phyloP scores from a whole-genome alignment of 2,329 filamentous ascomycete species.

The Alternaria incomplexa region DNA sequence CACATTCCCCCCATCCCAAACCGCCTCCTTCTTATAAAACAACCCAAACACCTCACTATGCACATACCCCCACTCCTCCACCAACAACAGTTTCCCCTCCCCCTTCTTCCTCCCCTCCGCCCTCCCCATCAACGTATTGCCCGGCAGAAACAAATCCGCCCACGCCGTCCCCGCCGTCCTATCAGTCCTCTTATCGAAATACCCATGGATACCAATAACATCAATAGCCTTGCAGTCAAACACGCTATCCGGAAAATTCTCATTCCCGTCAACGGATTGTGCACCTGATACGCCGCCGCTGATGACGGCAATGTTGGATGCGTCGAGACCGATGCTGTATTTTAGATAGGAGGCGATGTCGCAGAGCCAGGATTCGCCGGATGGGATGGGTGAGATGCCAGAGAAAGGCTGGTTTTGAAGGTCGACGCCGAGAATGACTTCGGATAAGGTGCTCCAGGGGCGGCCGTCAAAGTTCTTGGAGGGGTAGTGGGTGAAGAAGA shows the following conservation, averaged over 20 bases:
- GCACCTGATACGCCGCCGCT: slow-evolving; percentile 44
- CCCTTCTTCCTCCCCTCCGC: slow-evolving; percentile 30
- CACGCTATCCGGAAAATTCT: slow-evolving; percentile 43
- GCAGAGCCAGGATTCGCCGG: slow-evolving; percentile 45
- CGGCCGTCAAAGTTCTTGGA: slow-evolving; percentile 42
- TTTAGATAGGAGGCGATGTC: slow-evolving; percentile 43
- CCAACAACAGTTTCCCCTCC: slow-evolving; percentile 38
- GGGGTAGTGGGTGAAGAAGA: slow-evolving; percentile 45
- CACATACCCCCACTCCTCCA: slow-evolving; percentile 43
- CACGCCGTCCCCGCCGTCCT: slow-evolving; percentile 41
- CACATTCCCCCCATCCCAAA: slow-evolving; percentile 46
- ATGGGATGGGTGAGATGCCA: slow-evolving; percentile 43
- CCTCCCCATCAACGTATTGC: slow-evolving; percentile 41
- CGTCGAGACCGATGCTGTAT: slow-evolving; percentile 33
- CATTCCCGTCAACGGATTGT: slow-evolving; percentile 26
- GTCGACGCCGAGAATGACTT: slow-evolving; percentile 45
- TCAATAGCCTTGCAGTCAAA: slow-evolving; percentile 43
- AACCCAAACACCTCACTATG: slow-evolving; percentile 28
- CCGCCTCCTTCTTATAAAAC: slow-evolving; percentile 39
- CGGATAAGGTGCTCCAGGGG: slow-evolving; percentile 37
- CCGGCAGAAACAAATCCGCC: slow-evolving; percentile 43
- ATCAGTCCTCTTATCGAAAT: slow-evolving; percentile 29
- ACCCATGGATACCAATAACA: slow-evolving; percentile 45
- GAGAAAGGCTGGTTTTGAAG: slow-evolving; percentile 45
- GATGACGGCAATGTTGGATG: slow-evolving; percentile 42